Percentiles rank a stretch among this genome's conserved stretches.
Evolutionary conservation across 2,329 filamentous ascomycete species (phyloP).

Genomic region (Calonectria fujianensis): DNA sequence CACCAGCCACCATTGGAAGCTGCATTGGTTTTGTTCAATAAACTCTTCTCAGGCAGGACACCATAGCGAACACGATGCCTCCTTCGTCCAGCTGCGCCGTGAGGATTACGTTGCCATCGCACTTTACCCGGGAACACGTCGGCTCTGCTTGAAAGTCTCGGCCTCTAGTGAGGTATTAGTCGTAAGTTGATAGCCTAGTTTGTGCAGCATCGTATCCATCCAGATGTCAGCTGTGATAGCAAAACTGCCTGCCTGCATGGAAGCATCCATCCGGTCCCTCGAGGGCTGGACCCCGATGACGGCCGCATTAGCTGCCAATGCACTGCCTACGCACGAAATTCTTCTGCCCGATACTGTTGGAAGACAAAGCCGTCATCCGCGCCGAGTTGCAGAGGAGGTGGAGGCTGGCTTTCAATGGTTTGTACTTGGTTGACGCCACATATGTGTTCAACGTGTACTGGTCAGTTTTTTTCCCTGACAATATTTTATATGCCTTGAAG

Average conservation of each 20-base stretch:
- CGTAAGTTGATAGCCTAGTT: neutral
- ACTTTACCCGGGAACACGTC: slow-evolving; percentile 20
- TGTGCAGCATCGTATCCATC: slow-evolving; percentile 4
- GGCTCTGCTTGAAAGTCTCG: slow-evolving; percentile 4
- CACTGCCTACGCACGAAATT: slow-evolving; percentile 26
- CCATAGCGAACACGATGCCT: slow-evolving; percentile 35
- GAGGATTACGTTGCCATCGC: slow-evolving; percentile 23
- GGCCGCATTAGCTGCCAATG: neutral
- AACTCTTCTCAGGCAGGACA: slow-evolving; percentile 30
- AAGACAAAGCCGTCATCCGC: neutral
- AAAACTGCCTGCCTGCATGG: slow-evolving; percentile 24
- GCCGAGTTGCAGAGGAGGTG: slow-evolving; percentile 1
- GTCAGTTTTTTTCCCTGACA: neutral
- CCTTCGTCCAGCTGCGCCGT: slow-evolving; percentile 13
- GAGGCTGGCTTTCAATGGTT: slow-evolving; percentile 28
- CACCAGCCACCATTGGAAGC: slow-evolving; percentile 5
- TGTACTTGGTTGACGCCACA: slow-evolving; percentile 13
- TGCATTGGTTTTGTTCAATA: slow-evolving; percentile 5
- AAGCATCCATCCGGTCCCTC: slow-evolving; percentile 14
- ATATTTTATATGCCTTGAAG: neutral
- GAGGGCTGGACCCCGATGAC: slow-evolving; percentile 22
- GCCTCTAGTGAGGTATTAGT: slow-evolving; percentile 19
- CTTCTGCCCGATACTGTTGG: slow-evolving; percentile 7
- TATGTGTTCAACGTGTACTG: slow-evolving; percentile 13
- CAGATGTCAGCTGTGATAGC: slow-evolving; percentile 15